A percentile compares a stretch with the other conserved stretches of the same genome.
Evolutionary conservation across 2,329 filamentous ascomycete species (phyloP).

Genomic region (Talaromyces sp.): DNA sequence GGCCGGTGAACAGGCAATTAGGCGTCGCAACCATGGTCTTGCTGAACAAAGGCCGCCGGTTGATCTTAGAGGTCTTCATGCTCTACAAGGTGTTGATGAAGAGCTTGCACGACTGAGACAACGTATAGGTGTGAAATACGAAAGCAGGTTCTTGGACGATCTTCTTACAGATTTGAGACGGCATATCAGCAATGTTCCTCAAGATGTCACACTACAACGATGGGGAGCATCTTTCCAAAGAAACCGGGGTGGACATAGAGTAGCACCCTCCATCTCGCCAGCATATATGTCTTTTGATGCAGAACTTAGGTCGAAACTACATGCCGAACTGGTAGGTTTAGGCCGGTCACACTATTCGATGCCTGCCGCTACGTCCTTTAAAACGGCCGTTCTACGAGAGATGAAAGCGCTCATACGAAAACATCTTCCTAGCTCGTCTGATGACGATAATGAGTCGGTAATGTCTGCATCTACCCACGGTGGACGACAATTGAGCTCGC

Average conservation of each 20-base stretch:
- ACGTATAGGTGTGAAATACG: conserved; percentile 82
- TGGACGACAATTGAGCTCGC: conserved; percentile 66
- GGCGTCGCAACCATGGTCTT: conserved; percentile 27
- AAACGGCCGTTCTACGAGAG: conserved; percentile 79
- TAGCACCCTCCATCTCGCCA: conserved; percentile 67
- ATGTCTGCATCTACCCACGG: conserved; percentile 77
- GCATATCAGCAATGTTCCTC: conserved; percentile 72
- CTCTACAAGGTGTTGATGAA: conserved; percentile 72
- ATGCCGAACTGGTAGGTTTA: conserved; percentile 71
- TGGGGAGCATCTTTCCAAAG: conserved; percentile 78
- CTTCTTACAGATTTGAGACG: conserved; percentile 73
- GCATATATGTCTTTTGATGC: conserved; percentile 73
- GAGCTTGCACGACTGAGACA: conserved; percentile 73
- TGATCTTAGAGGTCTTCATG: conserved; percentile 74
- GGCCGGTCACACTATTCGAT: conserved; percentile 75
- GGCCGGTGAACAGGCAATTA: conserved; percentile 60
- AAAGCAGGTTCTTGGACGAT: conserved; percentile 71
- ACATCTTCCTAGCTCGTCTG: conserved; percentile 84
- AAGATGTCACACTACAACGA: conserved; percentile 70
- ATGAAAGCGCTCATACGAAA: conserved; percentile 79
- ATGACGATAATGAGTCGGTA: conserved; percentile 89
- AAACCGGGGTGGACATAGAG: conserved; percentile 62
- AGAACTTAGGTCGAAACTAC: conserved; percentile 65
- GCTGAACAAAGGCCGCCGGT: conserved; percentile 43
- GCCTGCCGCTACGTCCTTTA: conserved; percentile 76